phyloP scores from a whole-genome alignment of 129 eudicot species.

The Arctium lappa region DNA sequence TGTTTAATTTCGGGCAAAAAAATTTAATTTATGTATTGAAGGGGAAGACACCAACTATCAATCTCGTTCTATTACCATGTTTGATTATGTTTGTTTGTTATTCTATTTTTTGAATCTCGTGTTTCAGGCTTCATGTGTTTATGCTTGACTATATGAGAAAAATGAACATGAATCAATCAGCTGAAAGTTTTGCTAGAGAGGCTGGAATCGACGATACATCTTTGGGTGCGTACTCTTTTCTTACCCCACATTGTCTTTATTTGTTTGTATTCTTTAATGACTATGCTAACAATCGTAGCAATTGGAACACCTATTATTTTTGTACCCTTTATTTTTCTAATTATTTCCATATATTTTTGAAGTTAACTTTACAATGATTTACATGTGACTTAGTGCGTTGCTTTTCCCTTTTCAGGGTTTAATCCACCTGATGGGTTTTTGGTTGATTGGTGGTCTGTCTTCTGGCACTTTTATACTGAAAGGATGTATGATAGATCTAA shows the following conservation, averaged over 20 bases:
- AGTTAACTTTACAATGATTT: neutral
- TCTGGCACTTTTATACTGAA: neutral
- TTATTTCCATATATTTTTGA: neutral
- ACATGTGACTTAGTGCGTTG: neutral
- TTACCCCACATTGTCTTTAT: neutral
- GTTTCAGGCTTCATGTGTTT: constrained; percentile 2
- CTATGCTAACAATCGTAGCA: neutral
- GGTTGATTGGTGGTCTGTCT: neutral
- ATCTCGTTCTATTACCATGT: neutral
- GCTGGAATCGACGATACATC: neutral
- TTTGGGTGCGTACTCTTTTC: neutral
- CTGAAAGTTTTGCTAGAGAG: constrained; percentile 3
- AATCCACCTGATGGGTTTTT: constrained; percentile 1
- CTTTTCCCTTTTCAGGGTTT: constrained; percentile 14
- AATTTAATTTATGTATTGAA: neutral
- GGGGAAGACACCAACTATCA: neutral
- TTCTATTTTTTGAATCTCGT: neutral
- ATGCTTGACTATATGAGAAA: neutral
- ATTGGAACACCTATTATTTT: neutral
- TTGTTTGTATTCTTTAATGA: neutral
- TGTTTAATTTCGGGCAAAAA: too few relatives aligned
- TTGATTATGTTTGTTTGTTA: neutral
- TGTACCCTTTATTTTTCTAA: neutral
- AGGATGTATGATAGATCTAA: neutral
- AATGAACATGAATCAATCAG: neutral